Base-by-base conservation (phyloP, 2,329 filamentous ascomycete species). In the Hypoxylon sp. region DNA sequence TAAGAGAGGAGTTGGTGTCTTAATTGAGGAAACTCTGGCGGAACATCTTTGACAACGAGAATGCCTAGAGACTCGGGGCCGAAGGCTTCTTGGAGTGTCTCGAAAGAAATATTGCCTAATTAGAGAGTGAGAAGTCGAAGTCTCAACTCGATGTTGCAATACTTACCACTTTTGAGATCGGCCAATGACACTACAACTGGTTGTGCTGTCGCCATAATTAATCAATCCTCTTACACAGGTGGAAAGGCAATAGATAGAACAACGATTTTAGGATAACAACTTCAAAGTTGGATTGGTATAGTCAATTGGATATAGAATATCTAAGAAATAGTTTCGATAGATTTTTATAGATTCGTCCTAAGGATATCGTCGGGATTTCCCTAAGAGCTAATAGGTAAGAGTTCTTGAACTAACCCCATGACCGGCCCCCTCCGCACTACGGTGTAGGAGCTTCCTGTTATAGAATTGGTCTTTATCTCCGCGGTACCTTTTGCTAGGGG, bases 31-130 rank as follows among this genome's bases (percentile, higher is more conserved):
- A 97, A 99, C 55, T 88, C 83, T 5, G 84, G 68, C 0, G 94
- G 92, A 0, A 98, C 87, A 76, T 94, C 92, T 76, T 91, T 93
- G 50, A 99, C 94, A n/a, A 98, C 83, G 59, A 99, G 90, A 55
- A 99, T 97, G 0, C 96, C 96, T 11, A 98, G 83, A 1, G 94
- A 97, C 25, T 92, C 88, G 1, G 94, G 93, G 0, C 96, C 96
- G 76, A 99, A 98, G 0, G 96, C 96, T 71, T 91, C 80, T 73
- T 92, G 87, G 9, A 96, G 84, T 0, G 87, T 86, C 60, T 87
- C 85, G 55, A 93, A 90, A 0, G 90, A 84, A 47, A 95, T 84
- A 61, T 85, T 86, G 19, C 88, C 91, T 92, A 69, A 43, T 37
- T 50, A n/a, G n/a, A n/a, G n/a, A 4, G 29, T 70, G 32, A 66